Evolutionary conservation across 2,329 filamentous ascomycete genomes (phyloP), one percentile per base, ranked within the genome.

Genomic region (Cephalotrichum gorgonifer): DNA sequence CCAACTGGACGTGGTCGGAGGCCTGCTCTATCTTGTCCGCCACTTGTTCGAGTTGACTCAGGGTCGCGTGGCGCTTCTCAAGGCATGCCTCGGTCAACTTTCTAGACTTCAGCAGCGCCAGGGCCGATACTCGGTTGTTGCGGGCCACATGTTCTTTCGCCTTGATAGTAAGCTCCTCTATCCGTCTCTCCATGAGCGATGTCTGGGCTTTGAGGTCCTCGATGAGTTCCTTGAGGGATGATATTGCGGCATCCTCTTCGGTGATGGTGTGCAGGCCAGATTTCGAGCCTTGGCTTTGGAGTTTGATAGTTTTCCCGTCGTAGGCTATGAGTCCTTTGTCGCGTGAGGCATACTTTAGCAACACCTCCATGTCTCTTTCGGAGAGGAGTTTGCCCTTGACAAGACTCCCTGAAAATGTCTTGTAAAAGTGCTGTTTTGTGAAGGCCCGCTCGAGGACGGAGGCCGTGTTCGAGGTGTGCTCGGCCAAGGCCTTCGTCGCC

Each of bases 11-110:
- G 54, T 96, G 87, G 64, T 90, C 86, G 0, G 81, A 76, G 0
- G 93, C 93, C 63, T 91, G 83, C 62, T 95, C 84, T 47, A 98
- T 86, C 60, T 84, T 86, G n/a, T 75, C 66, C 48, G 88, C 86
- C 0, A 94, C 83, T 53, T 87, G 81, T 65, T 97, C 89, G 1
- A 98, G 75, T 64, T 95, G 89, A 39, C 74, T 71, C 2, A 95
- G 75, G 0, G 86, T 86, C 8, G 82, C 81, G 27, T 83, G 79
- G 12, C 90, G 81, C 54, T 81, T 79, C 27, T 79, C 71, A 0
- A 97, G 74, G 11, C 82, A 85, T 2, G 77, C 70, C 63, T 96
- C 89, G 26, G 85, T 82, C 7, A 86, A 70, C 64, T 93, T 96
- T 70, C 88, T 95, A 5, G 82, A 86, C 47, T 85, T 83, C 12